These are phyloP conservation scores for Labyrinthula sp. DNA, from an alignment of 352 stramenopile species.

Conservation along the genomic window DNA sequence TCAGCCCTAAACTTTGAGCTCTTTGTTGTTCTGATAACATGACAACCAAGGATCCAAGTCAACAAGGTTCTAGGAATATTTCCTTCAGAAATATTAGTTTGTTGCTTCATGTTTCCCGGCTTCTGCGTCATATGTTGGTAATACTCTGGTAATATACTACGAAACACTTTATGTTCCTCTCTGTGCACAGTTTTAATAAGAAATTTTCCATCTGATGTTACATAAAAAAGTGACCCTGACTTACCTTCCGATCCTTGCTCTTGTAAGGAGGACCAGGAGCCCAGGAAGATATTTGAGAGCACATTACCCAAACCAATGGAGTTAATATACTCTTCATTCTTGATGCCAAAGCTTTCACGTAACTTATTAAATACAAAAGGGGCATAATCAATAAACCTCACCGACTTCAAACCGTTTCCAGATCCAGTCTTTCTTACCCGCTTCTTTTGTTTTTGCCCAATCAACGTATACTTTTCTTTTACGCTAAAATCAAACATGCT, in stretches of 20 bases:
- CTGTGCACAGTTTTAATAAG: constrained; percentile 98
- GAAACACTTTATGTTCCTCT: constrained; percentile 88
- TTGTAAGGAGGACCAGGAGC: constrained; percentile 28
- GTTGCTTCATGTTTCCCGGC: too few species aligned
- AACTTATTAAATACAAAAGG: constrained; percentile 60
- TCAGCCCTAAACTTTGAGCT: constrained; percentile 67
- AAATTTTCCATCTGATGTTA: constrained; percentile 82
- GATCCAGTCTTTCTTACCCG: constrained; percentile 10
- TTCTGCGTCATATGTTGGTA: constrained; percentile 88
- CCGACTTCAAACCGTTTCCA: constrained; percentile 42
- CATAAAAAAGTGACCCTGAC: constrained; percentile 96
- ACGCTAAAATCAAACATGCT: constrained; percentile 45
- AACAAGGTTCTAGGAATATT: too few species aligned
- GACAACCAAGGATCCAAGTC: constrained; percentile 85
- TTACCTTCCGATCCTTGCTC: constrained; percentile 40
- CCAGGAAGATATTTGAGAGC: constrained; percentile 32
- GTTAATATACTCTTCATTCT: constrained; percentile 67
- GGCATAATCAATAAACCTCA: constrained; percentile 64
- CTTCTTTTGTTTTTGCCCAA: constrained; percentile 30
- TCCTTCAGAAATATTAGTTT: too few species aligned
- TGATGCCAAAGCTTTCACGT: constrained; percentile 54
- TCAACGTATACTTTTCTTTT: constrained; percentile 45
- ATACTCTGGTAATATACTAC: constrained; percentile 84
- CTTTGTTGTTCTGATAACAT: constrained; percentile 49
- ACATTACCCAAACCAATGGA: constrained; percentile 38